Evolutionary conservation across 2,329 filamentous ascomycete genomes (phyloP).

Genomic region (Mycosphaerelloides madeirae): DNA sequence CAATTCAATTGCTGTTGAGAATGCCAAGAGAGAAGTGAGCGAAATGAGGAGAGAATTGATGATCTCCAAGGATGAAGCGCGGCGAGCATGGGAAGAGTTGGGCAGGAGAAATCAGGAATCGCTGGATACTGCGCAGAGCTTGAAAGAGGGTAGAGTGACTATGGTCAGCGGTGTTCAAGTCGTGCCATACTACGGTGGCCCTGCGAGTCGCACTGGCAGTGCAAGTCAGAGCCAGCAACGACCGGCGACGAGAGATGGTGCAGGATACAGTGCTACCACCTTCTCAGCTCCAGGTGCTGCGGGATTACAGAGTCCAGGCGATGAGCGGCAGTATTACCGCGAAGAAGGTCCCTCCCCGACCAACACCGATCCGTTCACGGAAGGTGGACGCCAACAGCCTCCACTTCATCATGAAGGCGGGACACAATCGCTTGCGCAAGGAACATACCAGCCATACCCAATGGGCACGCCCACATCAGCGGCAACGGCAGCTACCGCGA

Average conservation of each 20-base stretch:
- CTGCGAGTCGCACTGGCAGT: slow-evolving; percentile 35
- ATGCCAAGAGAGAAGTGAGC: slow-evolving; percentile 47
- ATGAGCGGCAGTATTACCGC: slow-evolving; percentile 44
- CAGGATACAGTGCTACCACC: slow-evolving; percentile 27
- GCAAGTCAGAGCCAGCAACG: slow-evolving; percentile 35
- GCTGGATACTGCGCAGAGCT: slow-evolving; percentile 75
- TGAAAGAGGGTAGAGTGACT: slow-evolving; percentile 82
- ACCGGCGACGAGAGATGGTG: slow-evolving; percentile 34
- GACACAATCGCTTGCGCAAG: slow-evolving; percentile 20
- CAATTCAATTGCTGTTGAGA: slow-evolving; percentile 23
- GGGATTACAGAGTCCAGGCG: slow-evolving; percentile 26
- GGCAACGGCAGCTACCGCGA: slow-evolving; percentile 9
- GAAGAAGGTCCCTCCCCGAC: slow-evolving; percentile 53
- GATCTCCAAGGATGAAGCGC: slow-evolving; percentile 93
- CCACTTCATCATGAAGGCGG: slow-evolving; percentile 37
- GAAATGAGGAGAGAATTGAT: slow-evolving; percentile 90
- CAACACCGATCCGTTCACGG: slow-evolving; percentile 60
- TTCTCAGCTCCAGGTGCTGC: slow-evolving; percentile 17
- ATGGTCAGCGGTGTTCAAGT: slow-evolving; percentile 91
- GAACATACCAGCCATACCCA: slow-evolving; percentile 14
- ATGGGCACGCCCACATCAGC: slow-evolving; percentile 11
- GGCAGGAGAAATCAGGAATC: slow-evolving; percentile 90
- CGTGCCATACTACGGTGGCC: slow-evolving; percentile 55
- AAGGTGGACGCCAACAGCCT: slow-evolving; percentile 37
- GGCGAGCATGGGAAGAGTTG: slow-evolving; percentile 94